Percentiles rank a stretch among this genome's conserved stretches.
Evolutionary conservation across 73 alveolate genomes (phyloP).

Genomic region (Paramecium primaurelia): DNA sequence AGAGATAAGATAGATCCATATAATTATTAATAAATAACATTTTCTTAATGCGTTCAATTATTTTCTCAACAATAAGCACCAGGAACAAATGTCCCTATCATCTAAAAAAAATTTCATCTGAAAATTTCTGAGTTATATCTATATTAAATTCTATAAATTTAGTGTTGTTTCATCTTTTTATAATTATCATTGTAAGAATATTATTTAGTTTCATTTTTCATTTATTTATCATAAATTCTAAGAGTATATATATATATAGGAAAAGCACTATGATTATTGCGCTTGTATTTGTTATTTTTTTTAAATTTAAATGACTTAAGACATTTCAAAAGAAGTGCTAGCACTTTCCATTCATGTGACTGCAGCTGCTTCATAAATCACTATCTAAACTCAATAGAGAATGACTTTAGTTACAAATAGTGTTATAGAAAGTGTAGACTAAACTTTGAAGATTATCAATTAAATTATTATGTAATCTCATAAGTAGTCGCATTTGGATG

Average conservation of each 20-base stretch:
- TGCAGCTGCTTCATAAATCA: background rate
- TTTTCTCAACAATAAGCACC: conserved; percentile 71
- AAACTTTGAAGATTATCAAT: background rate
- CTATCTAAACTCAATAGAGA: background rate
- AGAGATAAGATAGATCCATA: conserved; percentile 90
- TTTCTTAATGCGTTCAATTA: conserved; percentile 93
- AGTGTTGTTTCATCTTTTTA: background rate
- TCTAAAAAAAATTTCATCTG: background rate
- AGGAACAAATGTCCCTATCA: background rate
- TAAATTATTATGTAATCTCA: background rate
- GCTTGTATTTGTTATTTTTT: background rate
- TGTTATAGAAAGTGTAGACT: background rate
- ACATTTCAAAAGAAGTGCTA: background rate
- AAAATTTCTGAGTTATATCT: background rate
- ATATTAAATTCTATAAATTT: background rate
- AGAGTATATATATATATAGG: background rate
- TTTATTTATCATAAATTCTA: background rate
- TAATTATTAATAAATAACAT: conserved; percentile 93
- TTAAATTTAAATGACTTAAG: background rate
- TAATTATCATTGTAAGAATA: background rate
- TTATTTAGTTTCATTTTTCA: background rate
- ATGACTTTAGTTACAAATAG: background rate
- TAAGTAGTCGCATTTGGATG: background rate
- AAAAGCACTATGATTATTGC: background rate
- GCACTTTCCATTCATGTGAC: background rate